Evolutionary conservation across 2,329 filamentous ascomycete genomes (phyloP).

Genomic region (Neonectria punicea): DNA sequence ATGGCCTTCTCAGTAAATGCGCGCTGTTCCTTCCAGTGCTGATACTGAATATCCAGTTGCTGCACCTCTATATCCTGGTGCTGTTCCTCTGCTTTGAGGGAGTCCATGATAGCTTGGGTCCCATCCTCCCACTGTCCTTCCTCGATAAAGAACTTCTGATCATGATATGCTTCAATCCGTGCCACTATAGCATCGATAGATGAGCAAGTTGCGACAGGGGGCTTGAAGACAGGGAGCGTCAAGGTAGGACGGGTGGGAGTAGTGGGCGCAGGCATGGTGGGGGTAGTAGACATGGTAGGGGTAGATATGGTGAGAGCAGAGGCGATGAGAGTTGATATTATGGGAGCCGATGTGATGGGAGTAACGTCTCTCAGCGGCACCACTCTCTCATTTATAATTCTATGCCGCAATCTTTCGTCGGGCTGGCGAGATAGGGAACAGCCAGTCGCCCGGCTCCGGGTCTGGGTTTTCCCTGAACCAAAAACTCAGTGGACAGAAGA

Average conservation of each 20-base stretch:
- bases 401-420: background rate
- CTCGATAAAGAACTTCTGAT: conserved; percentile 2
- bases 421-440: conserved; percentile 1
- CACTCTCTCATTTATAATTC: conserved; percentile 5
- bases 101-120: background rate
- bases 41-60: background rate
- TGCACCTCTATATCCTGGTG: conserved; percentile 1
- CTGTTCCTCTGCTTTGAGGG: conserved; percentile 4
- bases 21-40: conserved; percentile 5
- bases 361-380: conserved; percentile 3
- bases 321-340: background rate
- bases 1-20: conserved; percentile 3
- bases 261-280: too few species aligned
- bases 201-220: background rate
- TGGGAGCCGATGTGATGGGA: background rate
- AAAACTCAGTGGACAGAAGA: conserved; percentile 3
- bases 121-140: conserved; percentile 4
- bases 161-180: conserved; percentile 4
- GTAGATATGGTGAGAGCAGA: background rate
- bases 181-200: background rate
- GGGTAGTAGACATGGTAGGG: background rate
- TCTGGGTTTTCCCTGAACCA: background rate
- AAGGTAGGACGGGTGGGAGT: conserved; percentile 1
- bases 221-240: background rate
- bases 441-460: conserved; percentile 5